A percentile compares a stretch with the other conserved stretches of the same genome.
Conservation (phyloP, 1,139 yeast genomes). For the Wickerhamomyces sp. region DNA sequence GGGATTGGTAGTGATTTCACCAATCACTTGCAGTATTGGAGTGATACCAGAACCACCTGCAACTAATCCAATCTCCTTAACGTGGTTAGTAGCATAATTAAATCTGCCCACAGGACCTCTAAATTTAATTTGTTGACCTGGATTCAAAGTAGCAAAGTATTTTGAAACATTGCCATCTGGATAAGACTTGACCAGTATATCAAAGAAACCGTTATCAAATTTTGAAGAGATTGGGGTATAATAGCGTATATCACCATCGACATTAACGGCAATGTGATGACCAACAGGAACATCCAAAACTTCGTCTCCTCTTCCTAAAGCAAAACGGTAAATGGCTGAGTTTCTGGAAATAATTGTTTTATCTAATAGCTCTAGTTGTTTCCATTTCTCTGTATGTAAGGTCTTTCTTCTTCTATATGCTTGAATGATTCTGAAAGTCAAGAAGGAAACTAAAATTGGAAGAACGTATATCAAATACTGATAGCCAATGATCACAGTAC, state of each 20-base stretch:
- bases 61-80: conserved; percentile 57
- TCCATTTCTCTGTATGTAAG: conserved; percentile 50
- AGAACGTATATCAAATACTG: conserved; percentile 44
- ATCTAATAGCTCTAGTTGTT: conserved; percentile 61
- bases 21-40: conserved; percentile 65
- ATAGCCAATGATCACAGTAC: conserved; percentile 52
- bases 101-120: conserved; percentile 78
- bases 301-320: conserved; percentile 55
- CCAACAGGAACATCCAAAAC: conserved; percentile 67
- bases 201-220: conserved; percentile 68
- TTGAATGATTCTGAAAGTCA: conserved; percentile 41
- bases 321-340: conserved; percentile 70
- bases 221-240: conserved; percentile 73
- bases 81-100: conserved; percentile 54
- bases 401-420: conserved; percentile 45
- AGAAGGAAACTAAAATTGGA: conserved; percentile 40
- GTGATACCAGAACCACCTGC: conserved; percentile 88
- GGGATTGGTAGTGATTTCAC: conserved; percentile 58
- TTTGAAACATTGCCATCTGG: conserved; percentile 64
- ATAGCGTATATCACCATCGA: conserved; percentile 59
- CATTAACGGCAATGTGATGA: conserved; percentile 58
- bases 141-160: conserved; percentile 55
- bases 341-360: conserved; percentile 66
- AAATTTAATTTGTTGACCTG: conserved; percentile 64
- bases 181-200: conserved; percentile 69